Base-by-base conservation (phyloP, 768 basidiomycete genomes). In the Daedaleopsis nitida region DNA sequence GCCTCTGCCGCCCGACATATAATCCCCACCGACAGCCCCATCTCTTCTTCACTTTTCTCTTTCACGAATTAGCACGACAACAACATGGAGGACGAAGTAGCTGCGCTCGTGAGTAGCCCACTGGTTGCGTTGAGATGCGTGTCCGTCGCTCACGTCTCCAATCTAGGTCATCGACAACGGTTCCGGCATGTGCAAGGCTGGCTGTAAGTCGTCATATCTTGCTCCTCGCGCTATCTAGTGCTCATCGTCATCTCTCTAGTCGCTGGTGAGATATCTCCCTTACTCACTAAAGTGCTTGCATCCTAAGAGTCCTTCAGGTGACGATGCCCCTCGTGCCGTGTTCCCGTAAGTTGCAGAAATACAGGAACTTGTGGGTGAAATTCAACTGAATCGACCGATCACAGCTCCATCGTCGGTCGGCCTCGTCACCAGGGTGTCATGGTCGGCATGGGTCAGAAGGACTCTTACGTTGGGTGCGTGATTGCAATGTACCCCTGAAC, bases 131-230 rank as follows among this genome's bases (percentile, higher is more conserved):
- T 48, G 63, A 39, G n/a, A n/a, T 35, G n/a, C 16, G 51, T 57
- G 48, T 60, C 47, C 19, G 52, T 43, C 49, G 55, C 53, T 62
- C 13, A 66, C 43, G 19, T 16, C 53, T 43, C 32, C 32, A 23
- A 51, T 34, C 17, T 66, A 91, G 90, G 91, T 92, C 77, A 89
- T 92, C 74, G 90, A 94, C 78, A 92, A 92, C 77, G 94, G 93
- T 73, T 98, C 96, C 73, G 96, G 96, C 79, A 98, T 98, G 96
- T 98, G 96, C 90, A 98, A 98, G 83, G 96, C 96, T 86, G 96
- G 97, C 80, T 94, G 92, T 93, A 76, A 70, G 90, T 88, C 42
- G 27, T 35, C 53, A 59, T 55, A 32, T 32, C 27, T 3, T 32
- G 27, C 54, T 63, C 52, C 63, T 52, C 42, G 39, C 55, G 32